Base-by-base conservation (phyloP, 768 basidiomycete genomes). In the Suillus subaureus region DNA sequence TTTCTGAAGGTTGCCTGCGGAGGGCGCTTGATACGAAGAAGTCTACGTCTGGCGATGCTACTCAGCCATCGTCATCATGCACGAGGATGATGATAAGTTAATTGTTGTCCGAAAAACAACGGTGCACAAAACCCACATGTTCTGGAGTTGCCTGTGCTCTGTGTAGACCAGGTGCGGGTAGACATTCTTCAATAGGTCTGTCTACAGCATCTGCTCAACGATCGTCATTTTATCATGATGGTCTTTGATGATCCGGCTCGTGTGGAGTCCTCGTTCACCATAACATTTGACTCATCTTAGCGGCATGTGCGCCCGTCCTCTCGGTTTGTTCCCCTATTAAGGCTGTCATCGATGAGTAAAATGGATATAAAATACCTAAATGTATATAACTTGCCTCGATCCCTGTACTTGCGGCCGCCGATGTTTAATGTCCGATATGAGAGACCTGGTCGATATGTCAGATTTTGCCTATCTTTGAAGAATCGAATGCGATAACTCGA, bases 101-200 rank as follows among this genome's bases (percentile, higher is more conserved):
- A 35, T n/a, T 55, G 12, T 35, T 12, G 31, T 35, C 18, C 21
- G 6, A 55, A 55, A 2, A 31, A 33, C 33, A 35, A n/a, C 21
- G 12, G 33, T 33, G 52, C 52, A 31, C 12, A 13, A n/a, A 33
- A 55, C 54, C 21, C 54, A 55, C 54, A 55, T n/a, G 3, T n/a
- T 55, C 54, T 55, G 33, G 54, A 55, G 54, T 21, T 5, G 54
- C 54, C 33, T n/a, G 33, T 55, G 21, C 54, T 55, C 54, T 13
- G 21, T 21, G 21, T 35, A 35, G 54, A 55, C 54, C 54, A 55
- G 12, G 33, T 6, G 54, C 12, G 6, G 21, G 54, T 35, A 37
- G 33, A 12, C 54, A 55, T 55, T 33, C 11, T 55, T 31, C 2
- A 5, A 33, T 33, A 21, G 21, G 33, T 55, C 31, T 55, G 54